Base-by-base conservation (phyloP, 2,329 filamentous ascomycete species). In the Cytospora piceae region DNA sequence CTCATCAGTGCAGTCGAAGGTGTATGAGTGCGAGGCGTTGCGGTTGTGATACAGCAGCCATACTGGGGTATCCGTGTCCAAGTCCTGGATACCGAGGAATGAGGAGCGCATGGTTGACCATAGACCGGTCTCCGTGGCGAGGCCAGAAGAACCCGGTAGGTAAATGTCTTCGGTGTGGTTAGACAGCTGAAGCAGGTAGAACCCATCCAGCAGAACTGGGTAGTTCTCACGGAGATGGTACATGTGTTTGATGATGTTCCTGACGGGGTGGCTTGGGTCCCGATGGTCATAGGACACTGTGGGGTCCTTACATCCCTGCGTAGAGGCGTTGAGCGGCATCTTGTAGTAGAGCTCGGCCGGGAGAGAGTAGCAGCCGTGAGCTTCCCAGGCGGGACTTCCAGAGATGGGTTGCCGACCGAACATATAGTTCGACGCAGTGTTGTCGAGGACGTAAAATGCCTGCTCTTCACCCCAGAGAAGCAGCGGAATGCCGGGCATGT, bases 381-480 rank as follows among this genome's bases (percentile, higher is more conserved):
- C 80, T 70, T 87, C 84, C 87, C 87, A 90, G 2, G 87, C 87
- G 3, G 82, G 82, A 2, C 85, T 80, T 3, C 85, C 81, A 11
- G 84, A 83, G 82, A 90, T 88, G 2, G 87, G 77, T 72, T 87
- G 84, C 70, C 87, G 83, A 24, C 87, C 87, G 72, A 86, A 90
- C 52, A 90, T 81, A 71, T 90, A 90, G 71, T 90, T 89, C 65
- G 78, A 77, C 5, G 87, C 87, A 0, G 87, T 88, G 66, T 85
- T 88, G 71, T 90, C 87, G 3, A 89, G 75, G 0, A 88, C 77
- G 70, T 89, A 89, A 67, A 86, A 87, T 0, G 83, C 84, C 74
- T 90, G 87, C 71, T 90, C 87, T 72, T 90, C 87, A 22, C 87
- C 87, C 84, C 85, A 90, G 20, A 87, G 85, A 34, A 88, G 63